Evolutionary conservation across 2,329 filamentous ascomycete genomes (phyloP), one percentile per base, ranked within the genome.

Genomic region (Peltaster fructicola): DNA sequence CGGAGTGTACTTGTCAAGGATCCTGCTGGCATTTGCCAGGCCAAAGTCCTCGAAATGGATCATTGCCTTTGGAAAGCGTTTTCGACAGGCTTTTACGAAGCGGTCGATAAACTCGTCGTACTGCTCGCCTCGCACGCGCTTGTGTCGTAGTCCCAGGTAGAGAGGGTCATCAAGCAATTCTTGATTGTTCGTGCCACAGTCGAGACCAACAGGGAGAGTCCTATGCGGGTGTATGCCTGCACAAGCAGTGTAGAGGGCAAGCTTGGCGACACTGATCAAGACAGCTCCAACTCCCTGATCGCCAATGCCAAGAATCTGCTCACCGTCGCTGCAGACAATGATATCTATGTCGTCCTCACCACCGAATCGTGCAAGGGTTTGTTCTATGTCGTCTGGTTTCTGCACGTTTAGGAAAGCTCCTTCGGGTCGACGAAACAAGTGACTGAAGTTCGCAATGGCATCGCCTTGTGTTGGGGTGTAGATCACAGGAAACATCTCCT

Each of bases 401-500:
- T 68, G 57, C 23, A 90, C 75, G 38, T 76, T 80, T 24, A 90
- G 50, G 36, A 81, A 90, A 38, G 78, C 81, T 1, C 82, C 82
- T 36, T 85, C 75, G 0, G 81, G 78, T 10, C 67, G 60, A 7
- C 82, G 58, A 41, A 91, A 91, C 0, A 88, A 48, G 0, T 72
- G 56, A 0, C 79, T 88, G 44, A 79, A 91, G 34, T 84, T 77
- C 36, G 79, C 68, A 24, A 91, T 91, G 0, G 82, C 82, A 19
- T 90, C 79, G 6, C 78, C 80, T 51, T 91, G 81, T 0, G 82
- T 91, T 0, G 82, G 82, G 0, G 82, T 91, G 44, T 91, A 92
- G 14, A 91, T 78, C n/a, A 91, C 58, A 19, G 73, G 70, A 43
- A 90, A 84, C 77, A 91, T 88, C 44, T 91, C 80, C 34, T 77